These are phyloP conservation scores for Schizosaccharomyces osmophilus DNA, from an alignment of 805 yeast genomes.

Conservation along the genomic window DNA sequence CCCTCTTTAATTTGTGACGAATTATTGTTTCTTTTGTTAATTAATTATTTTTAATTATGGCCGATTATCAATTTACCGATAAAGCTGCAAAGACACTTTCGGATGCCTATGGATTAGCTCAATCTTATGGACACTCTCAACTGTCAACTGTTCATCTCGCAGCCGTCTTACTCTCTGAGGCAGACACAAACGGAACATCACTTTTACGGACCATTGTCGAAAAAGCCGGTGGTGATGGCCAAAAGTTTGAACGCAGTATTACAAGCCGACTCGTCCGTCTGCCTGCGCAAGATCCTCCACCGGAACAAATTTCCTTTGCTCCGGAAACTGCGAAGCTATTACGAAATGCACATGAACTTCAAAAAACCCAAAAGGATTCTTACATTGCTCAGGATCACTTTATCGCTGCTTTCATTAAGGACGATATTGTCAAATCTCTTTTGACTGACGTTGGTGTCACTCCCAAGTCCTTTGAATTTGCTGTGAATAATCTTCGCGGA, in stretches of 20 bases:
- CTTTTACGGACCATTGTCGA: slow-evolving; percentile 56
- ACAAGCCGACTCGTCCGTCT: slow-evolving; percentile 53
- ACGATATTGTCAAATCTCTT: slow-evolving; percentile 38
- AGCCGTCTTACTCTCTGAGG: slow-evolving; percentile 54
- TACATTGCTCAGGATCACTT: slow-evolving; percentile 89
- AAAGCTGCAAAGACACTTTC: slow-evolving; percentile 67
- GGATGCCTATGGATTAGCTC: slow-evolving; percentile 57
- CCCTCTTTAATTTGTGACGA: neutral
- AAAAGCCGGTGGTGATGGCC: slow-evolving; percentile 74
- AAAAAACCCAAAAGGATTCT: slow-evolving; percentile 68
- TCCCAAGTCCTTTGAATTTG: slow-evolving; percentile 47
- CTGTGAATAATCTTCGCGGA: slow-evolving; percentile 64
- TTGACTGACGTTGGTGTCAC: slow-evolving; percentile 51
- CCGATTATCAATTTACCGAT: slow-evolving; percentile 43
- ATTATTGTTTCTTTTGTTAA: neutral
- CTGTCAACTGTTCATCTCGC: slow-evolving; percentile 69
- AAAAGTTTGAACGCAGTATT: slow-evolving; percentile 49
- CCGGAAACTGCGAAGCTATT: slow-evolving; percentile 55
- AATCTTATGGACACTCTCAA: slow-evolving; percentile 63
- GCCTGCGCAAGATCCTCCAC: slow-evolving; percentile 78
- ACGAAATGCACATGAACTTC: slow-evolving; percentile 49
- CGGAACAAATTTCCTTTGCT: slow-evolving; percentile 52
- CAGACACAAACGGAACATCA: slow-evolving; percentile 20
- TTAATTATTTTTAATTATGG: neutral
- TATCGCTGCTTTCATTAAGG: slow-evolving; percentile 62